Evolutionary conservation across 768 basidiomycete species (phyloP), one percentile per base, ranked within the genome.

Genomic region (Candolleomyces eurysporus): DNA sequence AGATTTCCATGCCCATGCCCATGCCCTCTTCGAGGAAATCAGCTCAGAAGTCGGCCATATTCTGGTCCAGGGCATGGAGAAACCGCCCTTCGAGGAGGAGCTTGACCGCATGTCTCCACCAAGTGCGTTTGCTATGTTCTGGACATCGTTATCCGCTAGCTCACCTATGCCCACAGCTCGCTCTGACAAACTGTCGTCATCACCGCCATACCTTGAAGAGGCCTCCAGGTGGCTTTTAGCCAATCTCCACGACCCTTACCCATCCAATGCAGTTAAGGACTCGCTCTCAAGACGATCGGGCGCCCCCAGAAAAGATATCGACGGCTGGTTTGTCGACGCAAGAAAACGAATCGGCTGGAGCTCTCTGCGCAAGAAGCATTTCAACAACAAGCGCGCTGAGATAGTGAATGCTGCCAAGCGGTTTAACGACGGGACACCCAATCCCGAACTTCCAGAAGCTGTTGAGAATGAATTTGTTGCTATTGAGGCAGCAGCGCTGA

Each of bases 331-430:
- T 31, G 46, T 51, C 2, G 63, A 64, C 21, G 43, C 45, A 6
- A 32, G 63, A 13, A 61, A 64, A 43, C 50, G 63, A 40, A 64
- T 64, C 10, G 63, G 63, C 8, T 64, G 63, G 63, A 64, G 55
- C 39, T 21, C 21, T 11, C 52, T 64, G 7, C 63, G 63, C 1
- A 57, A 53, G 31, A 9, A 22, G 13, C 54, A 43, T 26, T 64
- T 61, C 39, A 22, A 19, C 51, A 62, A 62, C 45, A 61, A 56
- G 30, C 57, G 57, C 3, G 48, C 42, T 14, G 32, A 56, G 1
- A 50, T 59, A 4, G 57, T 64, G 5, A 22, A 49, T n/a, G 43
- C 39, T 1, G 60, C 60, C 11, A 56, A 48, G 8, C 4, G 14
- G 2, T 61, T 58, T 36, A 17, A 26, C 22, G 31, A 36, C 45